Evolutionary conservation across 106 monocot species (phyloP), one percentile per base, ranked within the genome.

Genomic region (Agapanthus africanus): DNA sequence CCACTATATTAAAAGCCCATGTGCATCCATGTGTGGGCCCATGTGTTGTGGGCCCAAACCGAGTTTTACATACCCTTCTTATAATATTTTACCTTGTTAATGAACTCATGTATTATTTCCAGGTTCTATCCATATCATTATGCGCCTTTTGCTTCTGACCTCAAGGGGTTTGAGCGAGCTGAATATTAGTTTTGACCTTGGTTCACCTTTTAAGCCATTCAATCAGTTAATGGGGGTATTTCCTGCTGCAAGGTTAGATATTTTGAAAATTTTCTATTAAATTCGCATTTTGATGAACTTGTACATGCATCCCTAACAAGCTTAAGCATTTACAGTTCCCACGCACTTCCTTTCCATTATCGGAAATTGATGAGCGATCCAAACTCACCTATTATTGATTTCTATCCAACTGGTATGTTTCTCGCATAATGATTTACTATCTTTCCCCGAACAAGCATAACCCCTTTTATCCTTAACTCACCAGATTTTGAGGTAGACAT

Each of bases 71-170:
- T n/a, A n/a, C n/a, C n/a, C n/a, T n/a, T n/a, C n/a, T n/a, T 4
- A 26, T 40, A 26, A 11, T 65, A 5, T 27, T 65, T 26, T 38
- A 3, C 13, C 23, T 70, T 26, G 37, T 2, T 30, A 36, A 36
- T 52, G 35, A 25, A 35, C 18, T 34, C 6, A 13, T 40, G 40
- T 63, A 47, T 65, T 44, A 70, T 46, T 16, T 71, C 28, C 82
- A 95, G 95, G 95, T 95, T 95, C 70, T 95, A 91, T 40, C 95
- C 95, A 25, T 95, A 95, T 71, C 95, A 95, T 74, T 95, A 95
- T 86, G 95, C 95, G 38, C 95, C 95, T 70, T 95, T 95, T 84
- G 95, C 95, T 33, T 95, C 95, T 42, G 95, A 95, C 73, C 69
- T 95, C 52, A 91, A 81, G 77, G n/a, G 80, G 46, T 79, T 56